Evolutionary conservation across 176 grass and related monocot genomes (phyloP), one percentile per base, ranked within the genome.

Genomic region (Zea luxurians): DNA sequence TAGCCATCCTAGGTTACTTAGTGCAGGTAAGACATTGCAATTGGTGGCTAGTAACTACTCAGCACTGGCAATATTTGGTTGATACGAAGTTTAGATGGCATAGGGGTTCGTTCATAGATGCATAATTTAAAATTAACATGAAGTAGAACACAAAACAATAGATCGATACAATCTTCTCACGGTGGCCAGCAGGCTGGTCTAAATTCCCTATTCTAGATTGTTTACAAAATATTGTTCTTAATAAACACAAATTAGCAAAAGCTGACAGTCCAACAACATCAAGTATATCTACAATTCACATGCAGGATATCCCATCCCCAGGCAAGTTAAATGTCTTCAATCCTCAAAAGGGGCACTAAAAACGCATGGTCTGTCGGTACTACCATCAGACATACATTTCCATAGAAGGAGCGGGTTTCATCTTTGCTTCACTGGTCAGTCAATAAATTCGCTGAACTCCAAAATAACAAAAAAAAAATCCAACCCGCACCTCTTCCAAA

Each of bases 161-260:
- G 8, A 73, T 54, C 48, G 9, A 54, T 54, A 38, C 27, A n/a
- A 38, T 73, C 35, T 54, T 40, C 35, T n/a, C 10, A 9, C 15
- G 8, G 13, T 3, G 4, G 8, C 18, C 6, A 49, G 43, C 35
- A 61, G 17, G 46, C 46, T 83, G 73, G 36, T 66, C 35, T 42
- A 45, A 17, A 61, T 84, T 76, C 42, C 63, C 20, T 76, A 83
- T 58, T 76, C 50, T 61, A 76, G n/a, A 45, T 5, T 77, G 68
- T 43, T 62, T 77, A 61, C 10, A 58, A 70, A 52, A 13, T 61
- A 78, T 13, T 53, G 9, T 4, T 52, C 37, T 27, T 17, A 37
- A 48, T 49, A 64, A 44, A 36, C 50, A 79, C 42, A 68, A 68
- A 60, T 37, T 74, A 68, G 41, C 18, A 74, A 66, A 66, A 80